Evolutionary conservation across 106 monocot genomes (phyloP), one percentile per base, ranked within the genome.

Genomic region (Platanthera zijinensis): DNA sequence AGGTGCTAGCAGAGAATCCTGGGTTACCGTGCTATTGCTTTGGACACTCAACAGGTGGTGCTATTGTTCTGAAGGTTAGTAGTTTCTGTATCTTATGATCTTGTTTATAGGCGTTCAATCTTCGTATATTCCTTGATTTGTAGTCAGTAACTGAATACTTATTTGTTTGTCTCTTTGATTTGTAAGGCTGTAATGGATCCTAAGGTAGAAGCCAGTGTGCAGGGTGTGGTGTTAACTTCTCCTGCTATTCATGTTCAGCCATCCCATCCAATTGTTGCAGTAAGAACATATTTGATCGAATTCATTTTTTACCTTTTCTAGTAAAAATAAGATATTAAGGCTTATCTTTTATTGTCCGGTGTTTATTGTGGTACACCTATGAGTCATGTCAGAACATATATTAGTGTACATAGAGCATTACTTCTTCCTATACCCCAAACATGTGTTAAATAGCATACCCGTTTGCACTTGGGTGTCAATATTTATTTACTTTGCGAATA

Each of bases 1-100:
- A 92, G 71, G 73, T 94, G 0, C 69, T 83, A 70, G 69, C 54
- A 18, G 86, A 86, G 57, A 97, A 91, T 80, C 91, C 89, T 71
- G 81, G 87, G 3, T 79, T 94, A 12, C 96, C 93, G 9, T 91
- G 91, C 68, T 99, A 94, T 82, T 86, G 81, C 69, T 94, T 89
- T 81, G 94, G 94, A 47, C 93, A 99, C 56, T 94, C 94, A 52
- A 94, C 93, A 17, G 96, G 96, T 74, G 97, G 78, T 69, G 89
- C 91, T 17, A 94, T 94, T 71, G 75, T 89, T 39, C 78, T 97
- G 9, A 96, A 96, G 93, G 96, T 89, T 77, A 52, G 64, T 10
- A 17, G 17, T 48, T 76, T 52, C 47, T 70, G 14, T 8, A 48
- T 47, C 25, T 5, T 14, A 17, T 70, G 2, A 17, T 46, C 17